Evolutionary conservation across 768 basidiomycete species (phyloP).

Genomic region (Lactarius akahatsu): DNA sequence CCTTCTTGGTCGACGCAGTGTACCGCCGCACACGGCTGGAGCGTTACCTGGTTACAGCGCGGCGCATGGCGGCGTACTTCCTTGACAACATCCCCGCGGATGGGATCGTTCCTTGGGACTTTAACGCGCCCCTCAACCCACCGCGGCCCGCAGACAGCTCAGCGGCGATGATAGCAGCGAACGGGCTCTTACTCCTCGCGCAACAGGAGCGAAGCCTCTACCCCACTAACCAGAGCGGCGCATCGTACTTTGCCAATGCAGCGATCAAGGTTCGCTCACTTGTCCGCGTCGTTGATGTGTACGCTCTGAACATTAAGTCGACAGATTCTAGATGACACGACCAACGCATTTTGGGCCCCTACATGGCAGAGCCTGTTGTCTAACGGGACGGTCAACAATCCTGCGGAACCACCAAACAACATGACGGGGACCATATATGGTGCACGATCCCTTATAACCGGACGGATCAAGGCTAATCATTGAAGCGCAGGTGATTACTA

Average conservation of each 20-base stretch:
- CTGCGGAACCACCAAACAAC: constrained; percentile 46
- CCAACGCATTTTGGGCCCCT: constrained; percentile 45
- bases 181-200: constrained; percentile 58
- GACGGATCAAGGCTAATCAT: background rate
- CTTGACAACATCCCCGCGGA: constrained; percentile 55
- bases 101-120: constrained; percentile 76
- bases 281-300: background rate
- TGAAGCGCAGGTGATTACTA: constrained; percentile 56
- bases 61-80: constrained; percentile 59
- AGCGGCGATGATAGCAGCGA: constrained; percentile 62
- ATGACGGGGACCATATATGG: constrained; percentile 63
- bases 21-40: constrained; percentile 50
- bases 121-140: constrained; percentile 60
- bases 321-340: constrained; percentile 21
- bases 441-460: constrained; percentile 29
- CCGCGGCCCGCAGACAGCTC: constrained; percentile 67
- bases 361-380: constrained; percentile 63
- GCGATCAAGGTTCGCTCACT: constrained; percentile 46
- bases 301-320: background rate
- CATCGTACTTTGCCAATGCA: constrained; percentile 45
- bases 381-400: constrained; percentile 64
- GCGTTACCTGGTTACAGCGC: constrained; percentile 59
- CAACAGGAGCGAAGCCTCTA: constrained; percentile 39
- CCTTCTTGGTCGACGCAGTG: constrained; percentile 43
- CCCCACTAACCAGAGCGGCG: constrained; percentile 34